Base-by-base conservation (phyloP, 2,329 filamentous ascomycete species). In the Calonectria fujianensis region DNA sequence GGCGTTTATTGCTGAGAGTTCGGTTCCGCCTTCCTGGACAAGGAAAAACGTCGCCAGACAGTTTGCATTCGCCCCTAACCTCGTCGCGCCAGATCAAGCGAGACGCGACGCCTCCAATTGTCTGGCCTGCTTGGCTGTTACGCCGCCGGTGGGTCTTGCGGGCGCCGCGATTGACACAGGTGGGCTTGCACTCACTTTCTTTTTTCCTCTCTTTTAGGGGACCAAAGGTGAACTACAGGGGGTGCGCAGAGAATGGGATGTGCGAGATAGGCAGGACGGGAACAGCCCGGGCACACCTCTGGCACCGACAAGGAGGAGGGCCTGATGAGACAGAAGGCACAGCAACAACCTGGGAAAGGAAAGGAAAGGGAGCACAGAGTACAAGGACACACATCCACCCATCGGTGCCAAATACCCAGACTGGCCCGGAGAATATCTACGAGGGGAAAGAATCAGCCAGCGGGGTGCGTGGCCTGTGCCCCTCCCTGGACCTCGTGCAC, bases 361-460 rank as follows among this genome's bases (percentile, higher is more conserved):
- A 39, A 9, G 65, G 50, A 64, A 39, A 9, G 65, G 50, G 50
- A 68, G 29, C 27, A 61, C 66, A 37, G 29, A 27, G 48, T n/a
- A 73, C 71, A 65, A 63, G 67, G 27, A 65, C 57, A 45, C 67
- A n/a, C 41, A 35, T 39, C 66, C 41, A 32, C 27, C 65, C 24
- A 27, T 68, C 63, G 57, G 63, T 50, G 35, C 45, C 70, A 68
- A 52, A 52, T 48, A 54, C 29, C 48, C 35, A 64, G 66, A 39
- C 65, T 29, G 71, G 66, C 7, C 50, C 72, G 72, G 72, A 70
- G 72, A 45, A 59, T 24, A 63, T 39, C 72, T 66, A 31, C 61
- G 37, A 61, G 72, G 57, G 72, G 72, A 57, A 70, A 70, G 67
- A 74, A 74, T 74, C 66, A 57, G 72, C 71, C 59, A 65, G 72